Conservation (phyloP, 495 filamentous ascomycete species). For the Rhizodiscina lignyota region DNA sequence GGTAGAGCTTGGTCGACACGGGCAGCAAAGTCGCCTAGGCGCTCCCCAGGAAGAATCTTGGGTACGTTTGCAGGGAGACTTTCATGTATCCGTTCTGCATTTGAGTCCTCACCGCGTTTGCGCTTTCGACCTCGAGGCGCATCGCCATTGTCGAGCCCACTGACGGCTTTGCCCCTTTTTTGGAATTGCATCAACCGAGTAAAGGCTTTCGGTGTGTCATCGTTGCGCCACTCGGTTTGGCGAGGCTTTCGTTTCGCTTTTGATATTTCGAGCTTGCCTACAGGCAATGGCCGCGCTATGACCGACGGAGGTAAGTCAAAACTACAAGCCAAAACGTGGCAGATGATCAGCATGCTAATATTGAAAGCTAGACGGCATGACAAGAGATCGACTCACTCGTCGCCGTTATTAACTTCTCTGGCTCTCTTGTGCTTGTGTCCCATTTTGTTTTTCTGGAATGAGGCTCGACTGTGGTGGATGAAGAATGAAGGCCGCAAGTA, state of each 20-base stretch:
- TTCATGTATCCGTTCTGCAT: slow-evolving; percentile 4
- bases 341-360: no score
- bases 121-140: slow-evolving; percentile 31
- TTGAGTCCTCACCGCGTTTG: slow-evolving; percentile 13
- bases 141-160: slow-evolving; percentile 53
- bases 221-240: slow-evolving; percentile 24
- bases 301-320: slow-evolving; percentile 62
- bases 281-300: slow-evolving; percentile 53
- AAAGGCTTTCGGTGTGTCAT: slow-evolving; percentile 83
- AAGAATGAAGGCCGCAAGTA: no score
- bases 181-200: slow-evolving; percentile 59
- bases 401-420: no score
- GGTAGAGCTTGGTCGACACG: slow-evolving; percentile 80
- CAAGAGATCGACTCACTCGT: no score
- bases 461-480: no score
- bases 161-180: slow-evolving; percentile 33
- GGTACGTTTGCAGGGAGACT: slow-evolving; percentile 23
- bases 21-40: slow-evolving; percentile 62
- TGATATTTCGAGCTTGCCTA: slow-evolving; percentile 26
- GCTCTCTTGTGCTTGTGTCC: no score
- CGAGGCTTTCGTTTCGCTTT: slow-evolving; percentile 29
- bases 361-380: no score
- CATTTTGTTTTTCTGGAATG: no score
- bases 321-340: no score
- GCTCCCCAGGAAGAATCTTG: slow-evolving; percentile 68